A percentile compares a stretch with the other conserved stretches of the same genome.
Evolutionary conservation across 371 early-diverging fungal species (phyloP).

Genomic region (Choanephora cucurbitarum): DNA sequence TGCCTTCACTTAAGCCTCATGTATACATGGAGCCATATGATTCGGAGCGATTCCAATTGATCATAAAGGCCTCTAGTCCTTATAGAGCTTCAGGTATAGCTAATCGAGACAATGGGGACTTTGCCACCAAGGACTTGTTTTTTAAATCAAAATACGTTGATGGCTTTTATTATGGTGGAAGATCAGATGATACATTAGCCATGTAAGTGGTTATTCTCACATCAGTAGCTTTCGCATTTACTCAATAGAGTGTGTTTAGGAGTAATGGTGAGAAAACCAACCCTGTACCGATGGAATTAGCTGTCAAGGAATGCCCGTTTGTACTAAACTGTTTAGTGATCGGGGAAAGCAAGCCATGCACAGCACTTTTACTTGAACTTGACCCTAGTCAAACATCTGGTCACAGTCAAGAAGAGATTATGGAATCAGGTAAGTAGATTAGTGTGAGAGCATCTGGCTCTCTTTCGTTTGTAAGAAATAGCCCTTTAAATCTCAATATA

Average conservation of each 20-base stretch:
- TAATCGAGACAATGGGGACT: constrained; percentile 25
- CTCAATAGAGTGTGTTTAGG: background rate
- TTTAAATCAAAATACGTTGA: constrained; percentile 7
- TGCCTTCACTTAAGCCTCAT: background rate
- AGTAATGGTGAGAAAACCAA: constrained; percentile 41
- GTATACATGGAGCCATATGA: background rate
- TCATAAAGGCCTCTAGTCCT: background rate
- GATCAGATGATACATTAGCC: constrained; percentile 31
- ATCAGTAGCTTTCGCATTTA: constrained; percentile 5
- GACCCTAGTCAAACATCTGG: constrained; percentile 11
- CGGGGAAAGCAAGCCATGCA: constrained; percentile 26
- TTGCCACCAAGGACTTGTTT: constrained; percentile 33
- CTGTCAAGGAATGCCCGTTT: constrained; percentile 15
- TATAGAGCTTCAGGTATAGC: constrained; percentile 12
- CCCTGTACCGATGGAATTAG: constrained; percentile 33
- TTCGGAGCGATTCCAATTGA: background rate
- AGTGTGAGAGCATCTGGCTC: background rate
- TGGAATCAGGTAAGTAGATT: background rate
- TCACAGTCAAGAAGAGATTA: constrained; percentile 12
- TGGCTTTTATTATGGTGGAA: constrained; percentile 20
- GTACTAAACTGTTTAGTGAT: constrained; percentile 21
- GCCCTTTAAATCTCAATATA: too few relatives aligned
- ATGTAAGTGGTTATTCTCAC: constrained; percentile 9
- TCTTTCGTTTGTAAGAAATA: too few relatives aligned
- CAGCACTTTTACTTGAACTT: constrained; percentile 26